A percentile compares a stretch with the other conserved stretches of the same genome.
These are phyloP conservation scores for Exophiala sp. DNA, from an alignment of 2,329 filamentous ascomycete species.

Conservation along the genomic window DNA sequence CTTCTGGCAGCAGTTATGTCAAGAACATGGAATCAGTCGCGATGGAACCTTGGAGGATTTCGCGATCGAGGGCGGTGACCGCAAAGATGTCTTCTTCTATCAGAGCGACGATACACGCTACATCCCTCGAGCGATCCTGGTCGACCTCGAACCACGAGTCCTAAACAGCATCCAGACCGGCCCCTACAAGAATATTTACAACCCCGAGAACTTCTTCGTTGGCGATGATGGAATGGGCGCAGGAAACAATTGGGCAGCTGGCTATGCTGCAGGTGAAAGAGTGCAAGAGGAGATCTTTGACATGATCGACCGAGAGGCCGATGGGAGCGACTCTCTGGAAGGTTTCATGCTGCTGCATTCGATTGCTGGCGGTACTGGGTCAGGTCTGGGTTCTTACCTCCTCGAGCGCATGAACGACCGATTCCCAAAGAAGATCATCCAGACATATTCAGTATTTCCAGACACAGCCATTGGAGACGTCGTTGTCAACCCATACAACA, in stretches of 20 bases:
- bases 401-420: constrained; percentile 94
- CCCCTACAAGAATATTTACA: constrained; percentile 98
- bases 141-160: constrained; percentile 89
- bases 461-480: constrained; percentile 89
- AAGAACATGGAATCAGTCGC: constrained; percentile 96
- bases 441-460: constrained; percentile 98
- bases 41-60: constrained; percentile 97
- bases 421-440: constrained; percentile 98
- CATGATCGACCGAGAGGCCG: constrained; percentile 98
- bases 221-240: constrained; percentile 91
- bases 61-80: constrained; percentile 93
- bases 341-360: constrained; percentile 99
- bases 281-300: constrained; percentile 98
- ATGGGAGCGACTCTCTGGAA: constrained; percentile 96
- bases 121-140: constrained; percentile 90
- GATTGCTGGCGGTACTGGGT: constrained; percentile 94
- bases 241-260: constrained; percentile 97
- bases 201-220: constrained; percentile 98
- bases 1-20: constrained; percentile 98
- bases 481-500: constrained; percentile 98
- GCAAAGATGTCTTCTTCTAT: constrained; percentile 99
- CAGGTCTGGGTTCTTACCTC: constrained; percentile 90
- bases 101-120: constrained; percentile 98
- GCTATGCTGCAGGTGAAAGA: constrained; percentile 85
- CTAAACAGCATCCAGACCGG: constrained; percentile 90